phyloP scores from a whole-genome alignment of 2,329 filamentous ascomycete species.

The Colletotrichum coccodes region DNA sequence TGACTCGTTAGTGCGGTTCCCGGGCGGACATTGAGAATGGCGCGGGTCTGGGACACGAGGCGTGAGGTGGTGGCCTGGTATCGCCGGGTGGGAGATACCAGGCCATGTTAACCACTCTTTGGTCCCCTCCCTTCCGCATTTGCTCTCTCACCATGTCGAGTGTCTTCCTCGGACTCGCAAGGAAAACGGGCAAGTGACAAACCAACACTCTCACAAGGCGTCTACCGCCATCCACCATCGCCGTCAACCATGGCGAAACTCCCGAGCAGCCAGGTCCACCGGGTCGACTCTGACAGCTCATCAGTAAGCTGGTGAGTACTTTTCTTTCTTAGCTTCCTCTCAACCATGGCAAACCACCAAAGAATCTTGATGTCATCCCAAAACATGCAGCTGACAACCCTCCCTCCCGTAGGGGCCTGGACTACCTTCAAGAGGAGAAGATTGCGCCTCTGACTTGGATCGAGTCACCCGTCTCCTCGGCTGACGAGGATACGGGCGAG shows the following conservation, averaged over 20 bases:
- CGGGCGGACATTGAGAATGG: background rate
- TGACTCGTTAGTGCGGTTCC: slow-evolving; percentile 4
- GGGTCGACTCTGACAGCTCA: slow-evolving; percentile 20
- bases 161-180: slow-evolving; percentile 18
- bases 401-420: slow-evolving; percentile 8
- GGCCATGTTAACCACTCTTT: slow-evolving; percentile 2
- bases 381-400: background rate
- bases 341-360: background rate
- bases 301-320: slow-evolving; percentile 8
- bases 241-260: slow-evolving; percentile 24
- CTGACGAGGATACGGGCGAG: slow-evolving; percentile 15
- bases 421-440: slow-evolving; percentile 31
- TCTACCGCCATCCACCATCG: background rate
- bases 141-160: background rate
- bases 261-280: slow-evolving; percentile 19
- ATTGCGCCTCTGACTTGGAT: slow-evolving; percentile 31
- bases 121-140: background rate
- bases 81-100: background rate
- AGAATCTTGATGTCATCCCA: background rate
- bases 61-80: background rate
- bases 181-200: background rate
- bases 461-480: slow-evolving; percentile 22
- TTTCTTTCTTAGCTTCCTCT: too few species aligned
- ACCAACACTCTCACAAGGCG: background rate
- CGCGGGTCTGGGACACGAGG: background rate